Evolutionary conservation across 441 rosid genomes (phyloP).

Genomic region (Erysimum pusillum): DNA sequence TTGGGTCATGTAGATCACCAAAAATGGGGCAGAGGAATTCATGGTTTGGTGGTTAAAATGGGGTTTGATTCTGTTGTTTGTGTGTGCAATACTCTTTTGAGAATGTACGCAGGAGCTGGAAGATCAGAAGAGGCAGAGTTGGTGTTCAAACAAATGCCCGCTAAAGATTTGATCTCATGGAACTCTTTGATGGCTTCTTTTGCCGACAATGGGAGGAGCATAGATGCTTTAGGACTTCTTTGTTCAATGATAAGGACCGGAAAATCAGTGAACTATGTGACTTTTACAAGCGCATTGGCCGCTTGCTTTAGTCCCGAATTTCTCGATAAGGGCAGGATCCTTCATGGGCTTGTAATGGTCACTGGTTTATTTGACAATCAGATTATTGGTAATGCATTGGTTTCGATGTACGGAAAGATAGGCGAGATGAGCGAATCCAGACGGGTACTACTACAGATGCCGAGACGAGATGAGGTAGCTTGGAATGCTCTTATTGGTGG

Average conservation of each 20-base stretch:
- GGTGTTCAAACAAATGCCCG: constrained; percentile 68
- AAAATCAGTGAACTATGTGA: constrained; percentile 60
- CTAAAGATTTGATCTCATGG: constrained; percentile 81
- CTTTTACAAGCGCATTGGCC: constrained; percentile 76
- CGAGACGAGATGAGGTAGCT: constrained; percentile 63
- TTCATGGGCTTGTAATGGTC: constrained; percentile 72
- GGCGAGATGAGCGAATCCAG: constrained; percentile 62
- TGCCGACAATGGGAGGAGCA: constrained; percentile 65
- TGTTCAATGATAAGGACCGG: constrained; percentile 54
- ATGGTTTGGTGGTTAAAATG: constrained; percentile 65
- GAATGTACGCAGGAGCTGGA: constrained; percentile 76
- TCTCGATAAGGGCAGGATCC: constrained; percentile 59
- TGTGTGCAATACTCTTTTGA: constrained; percentile 71
- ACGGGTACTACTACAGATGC: constrained; percentile 59
- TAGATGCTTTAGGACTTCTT: constrained; percentile 62
- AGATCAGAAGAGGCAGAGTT: constrained; percentile 65
- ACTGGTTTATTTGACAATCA: constrained; percentile 61
- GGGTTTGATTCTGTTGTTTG: constrained; percentile 65
- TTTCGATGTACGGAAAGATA: constrained; percentile 77
- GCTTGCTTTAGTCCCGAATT: constrained; percentile 68
- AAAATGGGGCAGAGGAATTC: constrained; percentile 82
- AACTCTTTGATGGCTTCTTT: constrained; percentile 74
- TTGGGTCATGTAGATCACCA: constrained; percentile 65
- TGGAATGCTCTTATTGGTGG: constrained; percentile 93
- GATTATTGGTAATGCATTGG: constrained; percentile 73